A percentile compares a stretch with the other conserved stretches of the same genome.
phyloP scores from a whole-genome alignment of 208 protist genomes.

The Strigomonas galati region DNA sequence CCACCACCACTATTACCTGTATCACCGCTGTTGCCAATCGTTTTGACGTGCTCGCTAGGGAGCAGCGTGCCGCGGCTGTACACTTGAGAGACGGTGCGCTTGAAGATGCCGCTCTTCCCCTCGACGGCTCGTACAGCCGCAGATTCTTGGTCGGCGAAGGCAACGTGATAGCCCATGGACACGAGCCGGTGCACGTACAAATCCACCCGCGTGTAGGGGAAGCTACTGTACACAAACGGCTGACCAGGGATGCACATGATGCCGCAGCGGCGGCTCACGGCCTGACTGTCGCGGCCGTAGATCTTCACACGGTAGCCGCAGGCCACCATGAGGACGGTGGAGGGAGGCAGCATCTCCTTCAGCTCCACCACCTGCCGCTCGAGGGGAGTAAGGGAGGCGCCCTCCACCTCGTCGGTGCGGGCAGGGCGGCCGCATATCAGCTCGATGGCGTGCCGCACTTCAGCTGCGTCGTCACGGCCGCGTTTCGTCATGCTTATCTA shows the following conservation, averaged over 20 bases:
- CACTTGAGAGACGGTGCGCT: conserved; percentile 58
- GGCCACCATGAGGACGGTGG: conserved; percentile 79
- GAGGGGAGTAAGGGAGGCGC: conserved; percentile 61
- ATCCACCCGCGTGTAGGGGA: conserved; percentile 72
- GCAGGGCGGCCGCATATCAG: conserved; percentile 47
- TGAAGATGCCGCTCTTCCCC: conserved; percentile 71
- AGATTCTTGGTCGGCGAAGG: conserved; percentile 84
- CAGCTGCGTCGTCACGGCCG: conserved; percentile 33
- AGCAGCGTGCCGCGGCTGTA: conserved; percentile 84
- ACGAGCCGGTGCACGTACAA: conserved; percentile 83
- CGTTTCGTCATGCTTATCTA: conserved; percentile 50
- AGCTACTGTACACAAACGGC: conserved; percentile 83
- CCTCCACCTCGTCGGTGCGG: conserved; percentile 26
- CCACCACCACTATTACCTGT: conserved; percentile 6
- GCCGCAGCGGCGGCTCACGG: conserved; percentile 76
- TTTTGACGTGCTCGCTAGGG: conserved; percentile 57
- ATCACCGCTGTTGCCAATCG: conserved; percentile 23
- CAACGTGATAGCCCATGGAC: conserved; percentile 88
- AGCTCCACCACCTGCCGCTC: conserved; percentile 78
- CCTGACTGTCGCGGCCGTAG: conserved; percentile 80
- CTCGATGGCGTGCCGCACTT: conserved; percentile 54
- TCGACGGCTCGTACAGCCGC: conserved; percentile 74
- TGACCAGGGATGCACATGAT: conserved; percentile 81
- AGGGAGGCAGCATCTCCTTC: conserved; percentile 40
- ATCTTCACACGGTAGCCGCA: conserved; percentile 86